Conservation (phyloP, 2,329 filamentous ascomycete genomes). For the Malbranchea cinnamomea region DNA sequence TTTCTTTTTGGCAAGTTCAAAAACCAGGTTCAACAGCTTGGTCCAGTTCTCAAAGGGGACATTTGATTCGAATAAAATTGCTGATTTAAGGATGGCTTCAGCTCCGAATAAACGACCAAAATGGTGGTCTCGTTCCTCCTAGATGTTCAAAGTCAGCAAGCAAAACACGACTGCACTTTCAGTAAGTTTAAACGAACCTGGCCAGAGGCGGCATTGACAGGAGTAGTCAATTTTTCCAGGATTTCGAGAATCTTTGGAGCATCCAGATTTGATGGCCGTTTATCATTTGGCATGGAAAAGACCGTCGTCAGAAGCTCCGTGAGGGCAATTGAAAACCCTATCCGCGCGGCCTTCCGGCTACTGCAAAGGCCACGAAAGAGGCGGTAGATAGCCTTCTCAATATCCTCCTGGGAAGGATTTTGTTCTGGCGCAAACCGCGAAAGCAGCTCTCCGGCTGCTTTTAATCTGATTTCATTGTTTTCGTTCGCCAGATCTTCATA, state of each 20-base stretch:
- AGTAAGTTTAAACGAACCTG: constrained; percentile 28
- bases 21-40: constrained; percentile 54
- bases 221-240: constrained; percentile 37
- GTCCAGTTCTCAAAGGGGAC: constrained; percentile 36
- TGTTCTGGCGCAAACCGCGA: constrained; percentile 29
- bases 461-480: constrained; percentile 31
- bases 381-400: constrained; percentile 36
- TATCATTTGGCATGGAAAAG: constrained; percentile 30
- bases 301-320: constrained; percentile 64
- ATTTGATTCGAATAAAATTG: constrained; percentile 48
- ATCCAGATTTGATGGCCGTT: constrained; percentile 18
- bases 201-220: constrained; percentile 37
- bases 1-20: constrained; percentile 64
- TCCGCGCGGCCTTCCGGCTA: constrained; percentile 70
- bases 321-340: constrained; percentile 80
- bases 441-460: constrained; percentile 29
- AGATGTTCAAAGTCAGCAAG: constrained; percentile 36
- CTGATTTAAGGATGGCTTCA: constrained; percentile 70
- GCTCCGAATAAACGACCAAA: constrained; percentile 80
- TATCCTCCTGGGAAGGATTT: constrained; percentile 25
- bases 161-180: constrained; percentile 37
- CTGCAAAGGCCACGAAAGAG: constrained; percentile 82
- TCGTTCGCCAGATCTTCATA: constrained; percentile 35
- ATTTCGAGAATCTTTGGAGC: constrained; percentile 34
- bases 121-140: constrained; percentile 75